Evolutionary conservation across 2,329 filamentous ascomycete genomes (phyloP), one percentile per base, ranked within the genome.

Genomic region (Clonostachys rhizophaga): DNA sequence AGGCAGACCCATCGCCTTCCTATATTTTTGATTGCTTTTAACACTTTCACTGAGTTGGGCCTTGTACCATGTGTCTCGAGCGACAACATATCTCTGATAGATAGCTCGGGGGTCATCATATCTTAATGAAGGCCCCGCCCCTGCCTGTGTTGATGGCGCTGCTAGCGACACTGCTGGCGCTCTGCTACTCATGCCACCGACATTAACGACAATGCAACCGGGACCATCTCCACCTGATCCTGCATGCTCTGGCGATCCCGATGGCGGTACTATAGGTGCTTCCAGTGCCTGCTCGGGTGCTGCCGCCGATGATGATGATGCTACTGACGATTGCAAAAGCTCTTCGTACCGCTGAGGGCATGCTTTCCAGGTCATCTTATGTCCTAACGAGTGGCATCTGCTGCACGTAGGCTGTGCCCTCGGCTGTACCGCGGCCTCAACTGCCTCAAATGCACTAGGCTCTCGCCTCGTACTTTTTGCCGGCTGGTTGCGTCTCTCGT

Each of bases 1-100:
- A 20, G 49, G 51, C 20, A 56, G 50, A 24, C 45, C 42, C 45
- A 50, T 52, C 37, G 49, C 53, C 49, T 49, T 37, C 6, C 35
- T 54, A 50, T 56, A 57, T 41, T 49, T 33, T 44, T 58, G 44
- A 43, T 57, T 53, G 13, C 50, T 56, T 36, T 53, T 53, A 13
- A 50, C 34, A 40, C 42, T 52, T 8, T 50, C 49, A 30, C 36
- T 45, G 20, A 50, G 52, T 44, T 52, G 52, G 13, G 39, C 36
- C 12, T 47, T 44, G 37, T 56, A 56, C 51, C 48, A 58, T 41
- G 47, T 45, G 10, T 51, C 40, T 49, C 48, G 52, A 49, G 51
- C 47, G 6, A 39, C 35, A 44, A 52, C 20, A 47, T 56, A 58
- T 51, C 51, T 42, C 18, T 50, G 36, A 47, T 55, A 55, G 35